phyloP scores from a whole-genome alignment of 371 early-diverging fungal genomes.

The Coemansia sp. region DNA sequence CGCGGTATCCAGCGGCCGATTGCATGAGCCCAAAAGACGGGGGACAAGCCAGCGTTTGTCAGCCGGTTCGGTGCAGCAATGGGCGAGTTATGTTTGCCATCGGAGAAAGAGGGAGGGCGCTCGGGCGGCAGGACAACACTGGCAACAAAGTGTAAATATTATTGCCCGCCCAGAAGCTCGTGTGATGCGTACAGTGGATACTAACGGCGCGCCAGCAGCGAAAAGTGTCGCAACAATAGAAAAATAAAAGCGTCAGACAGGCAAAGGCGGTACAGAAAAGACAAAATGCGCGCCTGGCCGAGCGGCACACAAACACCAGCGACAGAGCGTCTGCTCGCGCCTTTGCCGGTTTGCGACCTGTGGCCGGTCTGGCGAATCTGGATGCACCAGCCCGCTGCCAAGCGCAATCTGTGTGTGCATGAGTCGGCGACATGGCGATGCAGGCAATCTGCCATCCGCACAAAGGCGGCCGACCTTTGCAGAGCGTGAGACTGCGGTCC shows the following conservation, averaged over 20 bases:
- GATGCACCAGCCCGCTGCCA: background rate
- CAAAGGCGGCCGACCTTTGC: constrained; percentile 6
- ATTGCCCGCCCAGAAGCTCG: constrained; percentile 2
- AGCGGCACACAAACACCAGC: background rate
- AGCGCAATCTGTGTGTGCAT: background rate
- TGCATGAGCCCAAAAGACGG: background rate
- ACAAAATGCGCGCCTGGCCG: background rate
- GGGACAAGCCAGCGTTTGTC: constrained; percentile 1
- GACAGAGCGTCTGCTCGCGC: background rate
- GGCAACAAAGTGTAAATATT: constrained; percentile 6
- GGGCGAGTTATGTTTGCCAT: background rate
- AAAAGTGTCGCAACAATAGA: background rate
- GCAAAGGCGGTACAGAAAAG: background rate
- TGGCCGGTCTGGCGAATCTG: background rate
- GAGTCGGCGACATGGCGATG: background rate
- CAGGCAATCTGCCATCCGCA: constrained; percentile 1
- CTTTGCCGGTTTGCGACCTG: background rate
- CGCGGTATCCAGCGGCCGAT: background rate
- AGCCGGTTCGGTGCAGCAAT: background rate
- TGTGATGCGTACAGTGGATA: constrained; percentile 1
- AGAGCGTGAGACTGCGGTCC: background rate
- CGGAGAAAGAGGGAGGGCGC: constrained; percentile 9
- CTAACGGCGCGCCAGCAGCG: background rate
- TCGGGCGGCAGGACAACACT: constrained; percentile 6
- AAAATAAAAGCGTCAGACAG: background rate